Base-by-base conservation (phyloP, 2,329 filamentous ascomycete genomes). In the Amauroascus niger region DNA sequence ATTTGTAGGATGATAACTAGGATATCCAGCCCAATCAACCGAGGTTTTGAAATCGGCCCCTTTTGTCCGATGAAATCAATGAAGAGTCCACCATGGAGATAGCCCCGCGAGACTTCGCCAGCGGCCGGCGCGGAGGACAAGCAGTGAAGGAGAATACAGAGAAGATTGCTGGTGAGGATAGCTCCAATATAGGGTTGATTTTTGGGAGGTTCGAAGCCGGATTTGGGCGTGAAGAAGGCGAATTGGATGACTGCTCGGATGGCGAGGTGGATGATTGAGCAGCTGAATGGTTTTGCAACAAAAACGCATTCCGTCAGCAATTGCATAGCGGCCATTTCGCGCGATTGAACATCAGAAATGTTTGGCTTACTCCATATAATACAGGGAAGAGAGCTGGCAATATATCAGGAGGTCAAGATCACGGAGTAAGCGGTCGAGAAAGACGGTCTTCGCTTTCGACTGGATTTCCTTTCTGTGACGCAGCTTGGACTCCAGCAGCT, bases 51-150 rank as follows among this genome's bases (percentile, higher is more conserved):
- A 2, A 76, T 74, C 2, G 80, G 79, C 1, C 76, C 77, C 59
- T 76, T 72, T 64, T 83, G 79, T 14, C 81, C 81, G 51, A 84
- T 78, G 61, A 84, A 83, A 65, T 84, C 81, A 61, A 84, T 80
- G 59, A 81, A 74, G 48, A 83, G 59, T 1, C 81, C 79, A 5
- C 81, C 81, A 62, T 83, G 79, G 11, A 83, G 68, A 63, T 82
- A 83, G 16, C 73, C 74, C 28, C 78, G 63, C 3, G 70, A 71
- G 48, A 72, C 69, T 58, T 79, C 78, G 5, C 74, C 75, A n/a
- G 71, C 71, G 53, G 75, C 66, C 5, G 81, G 73, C 39, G 76
- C 69, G 16, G 71, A 71, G 56, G 74, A 71, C 61, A 83, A 75
- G 41, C 78, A 64, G 62, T 83, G 81, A 30, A 79, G 69, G 20